Evolutionary conservation across 2,329 filamentous ascomycete genomes (phyloP), one percentile per base, ranked within the genome.

Genomic region (Furcasterigmium furcatum): DNA sequence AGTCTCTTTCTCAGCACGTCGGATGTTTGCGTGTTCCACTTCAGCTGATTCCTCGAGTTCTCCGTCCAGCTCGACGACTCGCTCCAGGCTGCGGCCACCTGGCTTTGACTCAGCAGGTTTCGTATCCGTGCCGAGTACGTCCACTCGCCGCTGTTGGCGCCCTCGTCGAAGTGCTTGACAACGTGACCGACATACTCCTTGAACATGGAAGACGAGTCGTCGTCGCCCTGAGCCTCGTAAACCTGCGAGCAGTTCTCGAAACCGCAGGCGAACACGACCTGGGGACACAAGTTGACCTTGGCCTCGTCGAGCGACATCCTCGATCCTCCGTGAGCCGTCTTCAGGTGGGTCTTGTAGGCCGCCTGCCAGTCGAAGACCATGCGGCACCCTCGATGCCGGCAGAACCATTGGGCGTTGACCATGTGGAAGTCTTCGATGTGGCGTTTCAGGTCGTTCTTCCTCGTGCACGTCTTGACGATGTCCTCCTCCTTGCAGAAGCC

Each of bases 401-500:
- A 75, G 41, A 64, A 62, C 70, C 70, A 75, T 47, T 73, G 67
- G 4, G 69, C 66, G 45, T 75, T 68, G 46, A 64, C 70, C 47
- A 71, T 68, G 53, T 75, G 72, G 43, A 73, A 73, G 48, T 72
- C 66, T 45, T 73, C 68, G 27, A 75, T 72, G 44, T 75, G 72
- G 12, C 72, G 66, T 53, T 74, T 74, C 40, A 75, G 57, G 46
- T 75, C 72, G 47, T 73, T 72, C 50, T 73, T 72, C 12, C 71
- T 67, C 6, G 68, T 71, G 49, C 69, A 72, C 4, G 68, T 69
- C 52, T 70, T 66, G 43, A 62, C 52, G 43, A 72, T 69, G 36
- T 58, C 57, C 44, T 64, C 64, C 51, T 73, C 71, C 30, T 62
- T 61, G 52, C 71, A 74, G 45, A 73, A 72, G 9, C 61, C 58